A percentile compares a stretch with the other conserved stretches of the same genome.
Conservation (phyloP, 306 rosid species). For the Prunus kanzakura region DNA sequence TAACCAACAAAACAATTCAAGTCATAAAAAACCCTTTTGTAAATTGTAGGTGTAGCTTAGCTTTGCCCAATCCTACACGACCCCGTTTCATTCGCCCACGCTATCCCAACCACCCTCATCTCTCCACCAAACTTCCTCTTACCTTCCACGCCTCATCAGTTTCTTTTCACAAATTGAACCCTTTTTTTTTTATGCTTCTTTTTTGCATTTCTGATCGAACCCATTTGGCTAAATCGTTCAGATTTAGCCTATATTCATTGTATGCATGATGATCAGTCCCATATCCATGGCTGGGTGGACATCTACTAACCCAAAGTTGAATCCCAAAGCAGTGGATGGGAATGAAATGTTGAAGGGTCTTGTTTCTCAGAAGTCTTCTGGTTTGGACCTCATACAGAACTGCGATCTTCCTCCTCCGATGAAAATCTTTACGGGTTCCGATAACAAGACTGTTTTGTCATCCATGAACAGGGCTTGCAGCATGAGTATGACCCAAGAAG, state of each 20-base stretch:
- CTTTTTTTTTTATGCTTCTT: neutral
- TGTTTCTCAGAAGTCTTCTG: slow-evolving; percentile 36
- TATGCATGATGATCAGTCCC: neutral
- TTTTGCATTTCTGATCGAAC: slow-evolving; percentile 5
- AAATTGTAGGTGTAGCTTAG: neutral
- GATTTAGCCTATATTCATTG: neutral
- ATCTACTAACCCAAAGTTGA: slow-evolving; percentile 17
- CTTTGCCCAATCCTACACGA: neutral
- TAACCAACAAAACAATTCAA: slow-evolving; percentile 2
- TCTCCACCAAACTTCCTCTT: slow-evolving; percentile 10
- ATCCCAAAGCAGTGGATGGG: slow-evolving; percentile 18
- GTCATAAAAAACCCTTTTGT: neutral
- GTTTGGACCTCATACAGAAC: slow-evolving; percentile 71
- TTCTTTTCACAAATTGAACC: slow-evolving; percentile 6
- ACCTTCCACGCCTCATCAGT: slow-evolving; percentile 31
- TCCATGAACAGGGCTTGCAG: slow-evolving; percentile 47
- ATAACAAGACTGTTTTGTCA: slow-evolving; percentile 29
- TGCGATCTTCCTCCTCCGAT: slow-evolving; percentile 96
- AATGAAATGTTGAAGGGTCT: slow-evolving; percentile 42
- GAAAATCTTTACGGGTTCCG: slow-evolving; percentile 56
- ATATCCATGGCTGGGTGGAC: slow-evolving; percentile 25
- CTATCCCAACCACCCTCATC: neutral
- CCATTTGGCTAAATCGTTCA: neutral
- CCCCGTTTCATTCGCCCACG: slow-evolving; percentile 9
- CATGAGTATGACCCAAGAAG: slow-evolving; percentile 20